Base-by-base conservation (phyloP, 768 basidiomycete species). In the Calocera viscosa region DNA sequence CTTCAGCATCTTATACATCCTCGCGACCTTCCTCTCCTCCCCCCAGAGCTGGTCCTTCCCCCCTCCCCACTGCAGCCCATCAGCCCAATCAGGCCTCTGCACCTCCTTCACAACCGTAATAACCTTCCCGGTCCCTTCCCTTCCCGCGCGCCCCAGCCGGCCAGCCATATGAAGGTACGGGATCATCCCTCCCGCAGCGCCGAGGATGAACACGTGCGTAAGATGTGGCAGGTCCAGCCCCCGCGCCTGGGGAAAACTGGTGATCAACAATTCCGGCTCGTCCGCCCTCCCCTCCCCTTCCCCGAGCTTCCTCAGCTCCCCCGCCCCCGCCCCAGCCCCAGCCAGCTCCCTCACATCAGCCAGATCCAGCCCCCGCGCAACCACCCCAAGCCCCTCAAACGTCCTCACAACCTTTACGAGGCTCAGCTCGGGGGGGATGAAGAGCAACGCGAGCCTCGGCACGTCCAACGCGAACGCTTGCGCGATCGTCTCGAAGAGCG, bases 161-260 rank as follows among this genome's bases (percentile, higher is more conserved):
- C 90, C 89, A 3, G 86, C 84, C 43, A 86, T 76, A 71, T 91
- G 89, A 70, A 85, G 68, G 73, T 91, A 91, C 41, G 78, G 79
- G 12, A 77, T 75, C 70, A 75, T 76, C 33, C 78, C 81, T 67
- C 82, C 81, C 5, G 83, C 81, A 1, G 87, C 76, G 2, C 88
- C 88, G 49, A 87, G 75, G 64, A 90, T 77, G 73, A 91, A 90
- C 22, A 91, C 89, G 72, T 90, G 89, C 60, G 83, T 82, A 71
- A 91, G 77, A 68, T 80, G 81, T 11, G 85, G 86, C 64, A 91
- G 75, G 76, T 91, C 89, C 63, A 91, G 75, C 30, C 89, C 89
- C 63, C 90, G 84, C 38, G 83, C 84, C 22, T 85, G 85, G 19
- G 88, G 86, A 26, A 83, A 76, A 0, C 89, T 90, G 16, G 82